phyloP scores from a whole-genome alignment of 768 basidiomycete species.

The Pleurotus djamor region DNA sequence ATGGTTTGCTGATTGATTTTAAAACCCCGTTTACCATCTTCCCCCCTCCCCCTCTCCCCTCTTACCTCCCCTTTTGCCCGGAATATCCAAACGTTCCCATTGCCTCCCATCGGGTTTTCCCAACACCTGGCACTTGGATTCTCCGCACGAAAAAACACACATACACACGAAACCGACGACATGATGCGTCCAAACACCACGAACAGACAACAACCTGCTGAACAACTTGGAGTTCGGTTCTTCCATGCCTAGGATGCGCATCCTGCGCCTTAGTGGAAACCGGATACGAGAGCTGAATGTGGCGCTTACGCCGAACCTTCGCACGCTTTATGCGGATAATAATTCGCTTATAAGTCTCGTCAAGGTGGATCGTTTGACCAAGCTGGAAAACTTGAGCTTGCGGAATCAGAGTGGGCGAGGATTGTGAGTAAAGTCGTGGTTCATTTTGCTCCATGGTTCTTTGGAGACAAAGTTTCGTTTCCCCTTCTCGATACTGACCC shows the following conservation, averaged over 20 bases:
- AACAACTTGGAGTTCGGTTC: conserved; percentile 49
- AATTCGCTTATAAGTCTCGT: conserved; percentile 56
- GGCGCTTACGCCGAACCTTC: conserved; percentile 62
- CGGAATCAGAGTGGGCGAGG: conserved; percentile 81
- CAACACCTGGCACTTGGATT: not conserved
- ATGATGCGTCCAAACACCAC: no score
- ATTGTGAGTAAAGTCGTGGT: conserved; percentile 54
- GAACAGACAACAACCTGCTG: conserved; percentile 66
- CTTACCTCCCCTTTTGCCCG: not conserved
- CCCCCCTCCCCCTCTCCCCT: conserved; percentile 11
- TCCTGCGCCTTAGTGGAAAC: conserved; percentile 85
- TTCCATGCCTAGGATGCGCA: conserved; percentile 69
- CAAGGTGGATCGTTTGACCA: conserved; percentile 56
- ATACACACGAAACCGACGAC: no score
- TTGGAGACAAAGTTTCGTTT: no score
- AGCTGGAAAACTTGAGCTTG: conserved; percentile 88
- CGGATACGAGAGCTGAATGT: conserved; percentile 65
- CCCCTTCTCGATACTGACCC: no score
- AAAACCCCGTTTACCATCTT: not conserved
- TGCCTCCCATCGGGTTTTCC: not conserved
- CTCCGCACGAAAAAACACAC: not conserved
- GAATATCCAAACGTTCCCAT: not conserved
- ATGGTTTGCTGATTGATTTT: conserved; percentile 2
- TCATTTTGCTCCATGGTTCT: no score
- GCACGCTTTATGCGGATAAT: conserved; percentile 92